Evolutionary conservation across 2,329 filamentous ascomycete genomes (phyloP).

Genomic region (Hypoxylon sp.): DNA sequence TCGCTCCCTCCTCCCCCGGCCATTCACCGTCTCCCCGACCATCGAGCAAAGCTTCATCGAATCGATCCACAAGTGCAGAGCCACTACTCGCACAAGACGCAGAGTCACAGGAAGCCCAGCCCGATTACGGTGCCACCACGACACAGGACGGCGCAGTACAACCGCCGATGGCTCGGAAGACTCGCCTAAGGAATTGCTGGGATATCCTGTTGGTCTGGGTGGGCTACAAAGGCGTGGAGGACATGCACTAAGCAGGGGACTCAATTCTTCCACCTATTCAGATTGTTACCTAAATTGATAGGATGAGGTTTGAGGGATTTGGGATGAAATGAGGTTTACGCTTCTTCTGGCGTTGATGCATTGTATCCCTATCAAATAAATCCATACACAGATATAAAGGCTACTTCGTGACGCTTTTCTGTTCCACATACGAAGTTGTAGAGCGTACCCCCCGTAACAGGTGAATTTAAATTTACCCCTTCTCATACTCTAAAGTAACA

Average conservation of each 20-base stretch:
- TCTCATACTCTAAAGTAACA: not conserved
- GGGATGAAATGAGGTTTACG: not conserved
- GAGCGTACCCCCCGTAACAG: not conserved
- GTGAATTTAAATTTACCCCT: not conserved
- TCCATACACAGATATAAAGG: not conserved
- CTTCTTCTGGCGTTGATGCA: not conserved
- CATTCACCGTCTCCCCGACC: not conserved
- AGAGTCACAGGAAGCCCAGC: not conserved
- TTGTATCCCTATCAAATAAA: slow-evolving; percentile 6
- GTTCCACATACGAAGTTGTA: not conserved
- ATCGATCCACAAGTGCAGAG: slow-evolving; percentile 9
- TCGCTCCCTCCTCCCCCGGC: not conserved
- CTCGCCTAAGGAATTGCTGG: slow-evolving; percentile 23
- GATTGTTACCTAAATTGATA: slow-evolving; percentile 1
- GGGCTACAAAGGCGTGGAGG: slow-evolving; percentile 16
- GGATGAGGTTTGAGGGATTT: not conserved
- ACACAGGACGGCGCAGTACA: not conserved
- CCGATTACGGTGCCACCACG: not conserved
- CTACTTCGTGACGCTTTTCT: no score
- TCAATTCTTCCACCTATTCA: not conserved
- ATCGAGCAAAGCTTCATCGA: not conserved
- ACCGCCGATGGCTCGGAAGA: slow-evolving; percentile 5
- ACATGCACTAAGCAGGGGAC: slow-evolving; percentile 12
- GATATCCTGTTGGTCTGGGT: slow-evolving; percentile 15
- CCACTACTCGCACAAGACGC: slow-evolving; percentile 3